Base-by-base conservation (phyloP, 306 rosid genomes). In the Ochetophila trinervis region DNA sequence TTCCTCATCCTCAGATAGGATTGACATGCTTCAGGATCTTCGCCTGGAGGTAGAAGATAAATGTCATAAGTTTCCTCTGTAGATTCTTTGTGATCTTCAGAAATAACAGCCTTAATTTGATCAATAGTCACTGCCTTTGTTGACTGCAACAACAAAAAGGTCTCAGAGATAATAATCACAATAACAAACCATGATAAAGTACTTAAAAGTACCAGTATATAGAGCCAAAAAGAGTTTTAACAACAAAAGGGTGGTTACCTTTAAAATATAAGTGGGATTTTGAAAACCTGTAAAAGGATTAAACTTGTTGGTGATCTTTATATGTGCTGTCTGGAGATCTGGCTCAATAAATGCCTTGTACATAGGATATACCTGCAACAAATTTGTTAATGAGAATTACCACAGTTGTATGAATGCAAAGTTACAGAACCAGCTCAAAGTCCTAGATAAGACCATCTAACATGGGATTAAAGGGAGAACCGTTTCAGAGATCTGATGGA, bases 1-100 rank as follows among this genome's bases (percentile, higher is more conserved):
- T 93, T 93, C 86, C 99, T 86, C 99, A 93, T 93, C 81, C 99
- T 90, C 67, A 93, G 82, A 87, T 93, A 93, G 16, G 99, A 93
- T 79, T 93, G 99, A 68, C 99, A 93, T 24, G 94, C 99, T 84
- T 93, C 99, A 73, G 97, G 94, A 80, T 93, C 99, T 83, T 93
- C 99, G 20, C 99, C 99, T 2, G 99, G 99, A 49, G 99, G 99
- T 65, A 93, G 85, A 65, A 93, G 99, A 86, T 86, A 93, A 65
- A 93, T 93, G 82, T 93, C 99, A 77, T 93, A 93, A 22, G 97
- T 93, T 84, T 93, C 96, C 89, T 93, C 99, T 16, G 66, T 83
- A 60, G 75, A 69, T 82, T 93, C 99, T 67, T 81, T 83, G 75
- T 81, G 82, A 63, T 90, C 88, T 55, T 81, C 81, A 17, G 82